Evolutionary conservation across 805 yeast species (phyloP), one percentile per base, ranked within the genome.

Genomic region (Metschnikowia lachancei): DNA sequence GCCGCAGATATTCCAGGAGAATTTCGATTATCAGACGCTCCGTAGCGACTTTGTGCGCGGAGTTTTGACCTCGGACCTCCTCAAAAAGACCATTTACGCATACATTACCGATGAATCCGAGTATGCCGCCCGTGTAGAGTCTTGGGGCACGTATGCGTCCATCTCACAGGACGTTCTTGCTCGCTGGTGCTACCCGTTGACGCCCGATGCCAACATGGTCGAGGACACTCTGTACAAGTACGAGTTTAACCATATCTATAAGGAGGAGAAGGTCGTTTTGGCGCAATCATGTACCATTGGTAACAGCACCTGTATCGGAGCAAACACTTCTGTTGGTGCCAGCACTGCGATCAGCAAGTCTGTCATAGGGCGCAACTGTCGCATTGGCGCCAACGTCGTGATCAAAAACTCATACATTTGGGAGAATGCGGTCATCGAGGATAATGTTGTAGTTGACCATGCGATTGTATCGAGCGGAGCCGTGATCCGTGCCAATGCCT

Each of bases 101-200:
- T 90, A 88, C 60, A 80, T 91, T 37, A 78, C 94, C 16, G 81
- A 79, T 42, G 83, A 81, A 44, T 83, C 85, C 49, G 75, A 69
- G 51, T 91, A 90, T 60, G 96, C 96, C 24, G 94, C 96, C 1
- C 80, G 99, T 61, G 98, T 89, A n/a, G 95, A 91, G 61, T 85
- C 92, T 62, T 85, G 94, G 84, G 87, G 87, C 61, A 89, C 98
- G 0, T 94, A 91, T 65, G 92, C 86, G 62, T 91, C 96, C 10
- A 82, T 94, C 13, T 80, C 95, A 13, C 94, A 87, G 65, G 98
- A 94, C 63, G 80, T 91, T 34, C 70, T 94, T 44, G 89, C 90
- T 18, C 81, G 98, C 62, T 94, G 96, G 88, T 78, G 92, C 49
- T 92, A 89, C 60, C 99, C 99, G 20, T 71, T 92, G 45, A 88